These are phyloP conservation scores for Polyplosphaeria fusca DNA, from an alignment of 495 filamentous ascomycete genomes.

Conservation along the genomic window DNA sequence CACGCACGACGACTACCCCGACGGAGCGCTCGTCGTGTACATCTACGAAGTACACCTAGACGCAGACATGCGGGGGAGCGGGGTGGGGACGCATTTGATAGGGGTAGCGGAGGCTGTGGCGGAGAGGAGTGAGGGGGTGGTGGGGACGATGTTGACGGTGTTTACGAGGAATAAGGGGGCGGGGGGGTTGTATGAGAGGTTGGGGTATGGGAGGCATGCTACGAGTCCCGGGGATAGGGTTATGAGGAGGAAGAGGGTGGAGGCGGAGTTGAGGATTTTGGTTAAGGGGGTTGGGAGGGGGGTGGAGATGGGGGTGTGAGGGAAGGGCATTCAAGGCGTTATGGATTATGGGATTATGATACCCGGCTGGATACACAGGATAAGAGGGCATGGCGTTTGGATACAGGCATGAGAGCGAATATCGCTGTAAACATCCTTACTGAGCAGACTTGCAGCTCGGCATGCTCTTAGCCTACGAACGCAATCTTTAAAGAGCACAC, in stretches of 20 bases:
- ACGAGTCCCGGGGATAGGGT: neutral
- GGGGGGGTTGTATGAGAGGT: constrained; percentile 61
- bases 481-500: no score
- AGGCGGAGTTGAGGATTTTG: constrained; percentile 5
- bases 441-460: no score
- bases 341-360: no score
- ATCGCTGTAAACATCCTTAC: no score
- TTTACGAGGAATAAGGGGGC: constrained; percentile 65
- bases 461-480: no score
- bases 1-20: constrained; percentile 60
- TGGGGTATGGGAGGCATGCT: constrained; percentile 63
- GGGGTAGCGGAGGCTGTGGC: constrained; percentile 35
- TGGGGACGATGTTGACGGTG: constrained; percentile 82
- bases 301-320: neutral
- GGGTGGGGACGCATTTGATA: constrained; percentile 42
- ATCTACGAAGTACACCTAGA: constrained; percentile 85
- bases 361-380: no score
- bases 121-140: constrained; percentile 42
- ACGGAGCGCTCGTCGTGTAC: constrained; percentile 66
- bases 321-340: neutral
- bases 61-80: constrained; percentile 50
- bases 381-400: no score
- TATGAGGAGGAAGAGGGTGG: neutral
- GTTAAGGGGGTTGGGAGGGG: neutral
- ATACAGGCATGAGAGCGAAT: no score